Evolutionary conservation across 208 protist species (phyloP), one percentile per base, ranked within the genome.

Genomic region (Crithidia bombi): DNA sequence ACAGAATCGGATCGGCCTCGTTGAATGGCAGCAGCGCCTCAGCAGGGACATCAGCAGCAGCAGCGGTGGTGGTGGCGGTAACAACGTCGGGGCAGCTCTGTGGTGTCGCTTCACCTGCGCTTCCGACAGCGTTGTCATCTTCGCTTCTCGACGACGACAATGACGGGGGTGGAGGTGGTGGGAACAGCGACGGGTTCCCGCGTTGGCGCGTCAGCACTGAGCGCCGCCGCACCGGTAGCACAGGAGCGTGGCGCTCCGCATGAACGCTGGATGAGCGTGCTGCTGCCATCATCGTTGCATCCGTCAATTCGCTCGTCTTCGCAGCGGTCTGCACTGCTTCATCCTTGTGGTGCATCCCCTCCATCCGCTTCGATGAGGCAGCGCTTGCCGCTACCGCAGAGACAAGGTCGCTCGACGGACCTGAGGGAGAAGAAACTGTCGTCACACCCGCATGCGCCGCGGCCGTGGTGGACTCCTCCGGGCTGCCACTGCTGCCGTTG

Each of bases 191-290:
- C 5, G 59, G 62, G 17, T 55, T 59, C 4, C 43, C 54, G 28
- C 62, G 62, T 10, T 69, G 52, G 7, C 54, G 54, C 0, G 62
- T 57, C 46, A 51, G 17, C 6, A 69, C 62, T 28, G 61, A 68
- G 15, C 62, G 44, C 35, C 52, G 52, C 3, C 69, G 62, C 35
- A 75, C 62, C 44, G 69, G 69, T 39, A 63, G 0, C 35, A 67
- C 49, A 0, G 17, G 32, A 19, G 55, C 23, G 33, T 30, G 5
- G 38, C 15, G 38, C 3, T 49, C 5, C 38, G 25, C n/a, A n/a
- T 44, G 9, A 25, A 12, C 33, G 30, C 3, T 15, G 56, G 5
- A 14, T 28, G 33, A 3, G 50, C n/a, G 26, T 36, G 23, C 23
- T 12, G 28, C 50, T 14, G 7, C 38, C 38, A 43, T 7, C 38